Evolutionary conservation across 345 rosid genomes (phyloP).

Genomic region (Bruguiera gymnorhiza): DNA sequence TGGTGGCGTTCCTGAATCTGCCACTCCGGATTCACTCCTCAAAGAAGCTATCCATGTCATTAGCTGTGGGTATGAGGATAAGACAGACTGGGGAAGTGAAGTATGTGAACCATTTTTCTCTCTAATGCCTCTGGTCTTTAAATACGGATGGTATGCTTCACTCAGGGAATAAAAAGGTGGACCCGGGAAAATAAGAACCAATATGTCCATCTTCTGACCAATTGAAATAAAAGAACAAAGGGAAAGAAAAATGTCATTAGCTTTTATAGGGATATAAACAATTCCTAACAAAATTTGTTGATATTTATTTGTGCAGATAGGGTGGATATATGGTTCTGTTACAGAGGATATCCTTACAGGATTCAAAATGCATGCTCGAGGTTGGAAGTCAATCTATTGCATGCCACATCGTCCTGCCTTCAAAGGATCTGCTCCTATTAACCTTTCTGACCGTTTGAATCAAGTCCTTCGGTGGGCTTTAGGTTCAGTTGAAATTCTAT

Average conservation of each 20-base stretch:
- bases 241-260: not conserved
- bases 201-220: not conserved
- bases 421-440: conserved; percentile 47
- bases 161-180: not conserved
- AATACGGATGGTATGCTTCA: not conserved
- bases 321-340: conserved; percentile 49
- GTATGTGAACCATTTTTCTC: conserved; percentile 9
- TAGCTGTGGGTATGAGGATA: conserved; percentile 47
- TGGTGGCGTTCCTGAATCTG: conserved; percentile 38
- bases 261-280: not conserved
- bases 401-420: conserved; percentile 41
- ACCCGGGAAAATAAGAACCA: not conserved
- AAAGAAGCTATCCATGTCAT: conserved; percentile 50
- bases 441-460: conserved; percentile 43
- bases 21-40: conserved; percentile 33
- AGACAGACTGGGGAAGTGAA: conserved; percentile 48
- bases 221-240: no score
- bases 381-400: conserved; percentile 48
- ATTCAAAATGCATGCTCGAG: conserved; percentile 42
- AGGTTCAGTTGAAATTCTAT: conserved; percentile 42
- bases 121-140: not conserved
- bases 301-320: conserved; percentile 28
- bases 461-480: conserved; percentile 50
- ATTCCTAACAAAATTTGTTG: not conserved
- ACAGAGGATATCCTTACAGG: conserved; percentile 43